Conservation (phyloP, 1,139 yeast genomes). For the Kodamaea fungicola region DNA sequence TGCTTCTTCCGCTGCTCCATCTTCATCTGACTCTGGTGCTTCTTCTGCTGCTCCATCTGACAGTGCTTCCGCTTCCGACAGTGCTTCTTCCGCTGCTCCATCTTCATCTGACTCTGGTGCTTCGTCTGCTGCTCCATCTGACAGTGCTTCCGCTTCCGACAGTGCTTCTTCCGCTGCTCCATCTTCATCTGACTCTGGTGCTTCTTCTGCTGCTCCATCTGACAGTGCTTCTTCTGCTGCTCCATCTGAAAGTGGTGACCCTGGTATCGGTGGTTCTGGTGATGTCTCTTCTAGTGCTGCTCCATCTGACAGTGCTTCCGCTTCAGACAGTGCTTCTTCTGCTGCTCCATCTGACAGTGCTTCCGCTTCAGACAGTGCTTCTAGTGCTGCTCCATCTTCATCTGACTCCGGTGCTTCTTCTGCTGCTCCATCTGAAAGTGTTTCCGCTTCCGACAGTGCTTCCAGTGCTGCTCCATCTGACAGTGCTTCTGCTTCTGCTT, state of each 20-base stretch:
- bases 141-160: background rate
- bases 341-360: background rate
- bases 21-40: background rate
- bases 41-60: background rate
- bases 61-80: background rate
- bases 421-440: background rate
- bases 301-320: background rate
- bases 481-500: background rate
- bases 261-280: background rate
- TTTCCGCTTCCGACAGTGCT: background rate
- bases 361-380: background rate
- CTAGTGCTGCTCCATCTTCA: background rate
- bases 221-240: background rate
- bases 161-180: background rate
- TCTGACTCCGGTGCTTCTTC: background rate
- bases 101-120: background rate
- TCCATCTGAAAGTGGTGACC: background rate
- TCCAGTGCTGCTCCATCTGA: no score
- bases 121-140: background rate
- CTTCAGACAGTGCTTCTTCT: background rate
- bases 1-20: background rate
- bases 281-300: background rate
- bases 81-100: background rate
- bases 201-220: background rate
- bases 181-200: background rate